phyloP scores from a whole-genome alignment of 768 basidiomycete species.

The Leccinum boreale region DNA sequence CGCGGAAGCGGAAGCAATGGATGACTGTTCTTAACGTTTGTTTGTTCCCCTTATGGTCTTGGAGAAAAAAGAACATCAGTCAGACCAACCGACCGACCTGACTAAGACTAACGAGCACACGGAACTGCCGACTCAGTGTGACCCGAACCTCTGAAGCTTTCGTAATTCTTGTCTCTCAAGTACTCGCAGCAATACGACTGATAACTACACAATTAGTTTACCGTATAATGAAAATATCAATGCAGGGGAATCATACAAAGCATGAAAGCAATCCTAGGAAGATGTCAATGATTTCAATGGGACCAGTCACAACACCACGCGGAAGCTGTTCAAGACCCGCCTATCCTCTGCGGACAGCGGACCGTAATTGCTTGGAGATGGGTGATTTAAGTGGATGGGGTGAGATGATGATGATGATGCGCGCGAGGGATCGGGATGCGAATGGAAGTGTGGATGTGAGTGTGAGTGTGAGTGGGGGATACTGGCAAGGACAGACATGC shows the following conservation, averaged over 20 bases:
- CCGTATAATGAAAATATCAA: neutral
- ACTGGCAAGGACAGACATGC: slow-evolving; percentile 18
- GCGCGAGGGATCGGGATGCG: slow-evolving; percentile 1
- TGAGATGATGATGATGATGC: neutral
- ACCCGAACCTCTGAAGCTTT: neutral
- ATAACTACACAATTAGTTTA: slow-evolving; percentile 1
- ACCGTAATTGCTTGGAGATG: slow-evolving; percentile 32
- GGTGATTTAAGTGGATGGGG: slow-evolving; percentile 21
- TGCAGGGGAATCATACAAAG: slow-evolving; percentile 5
- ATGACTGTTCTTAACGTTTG: neutral
- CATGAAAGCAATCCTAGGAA: neutral
- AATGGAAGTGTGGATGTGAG: neutral
- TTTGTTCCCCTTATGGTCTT: neutral
- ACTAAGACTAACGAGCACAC: neutral
- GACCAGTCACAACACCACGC: slow-evolving; percentile 43
- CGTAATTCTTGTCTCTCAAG: neutral
- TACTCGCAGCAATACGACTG: neutral
- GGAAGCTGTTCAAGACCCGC: slow-evolving; percentile 54
- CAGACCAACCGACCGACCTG: neutral
- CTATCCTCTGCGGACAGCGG: slow-evolving; percentile 54
- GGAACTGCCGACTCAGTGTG: neutral
- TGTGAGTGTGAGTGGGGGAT: neutral
- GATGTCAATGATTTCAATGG: slow-evolving; percentile 5
- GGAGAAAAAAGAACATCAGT: neutral
- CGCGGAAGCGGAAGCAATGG: neutral